Evolutionary conservation across 1,139 yeast species (phyloP), one percentile per base, ranked within the genome.

Genomic region (Blastobotrys illinoisensis): DNA sequence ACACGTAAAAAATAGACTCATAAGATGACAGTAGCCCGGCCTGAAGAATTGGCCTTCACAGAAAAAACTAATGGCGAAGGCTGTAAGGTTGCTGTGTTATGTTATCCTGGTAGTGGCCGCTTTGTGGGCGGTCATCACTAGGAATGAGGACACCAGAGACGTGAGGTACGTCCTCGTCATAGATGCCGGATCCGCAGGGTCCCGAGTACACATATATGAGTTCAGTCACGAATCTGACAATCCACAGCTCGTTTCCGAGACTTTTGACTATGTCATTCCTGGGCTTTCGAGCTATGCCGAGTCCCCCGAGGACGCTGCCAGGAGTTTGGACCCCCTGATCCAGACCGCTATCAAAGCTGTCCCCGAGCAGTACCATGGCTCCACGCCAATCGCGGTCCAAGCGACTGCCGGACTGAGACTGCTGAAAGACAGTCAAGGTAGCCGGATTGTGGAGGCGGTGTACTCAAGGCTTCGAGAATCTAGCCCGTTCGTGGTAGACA

Each of bases 141-240:
- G 16, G 16, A 32, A 32, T n/a, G 40, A 32, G 16, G 16, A 21
- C 24, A 21, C 21, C 21, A 44, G n/a, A 20, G 56, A 47, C 23
- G 24, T 43, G 9, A 60, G 78, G 60, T 81, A 74, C 58, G 96
- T 89, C 47, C 79, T 89, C 44, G 88, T 90, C 95, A 78, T 90
- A 52, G 97, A 90, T 74, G 97, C 97, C 5, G 97, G 97, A 14
- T 88, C 96, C 5, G 85, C 95, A 7, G 97, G 97, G 20, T 88
- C 96, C n/a, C 80, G 97, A 71, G 85, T 90, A 43, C 97, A 90
- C 69, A 83, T 90, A 40, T 90, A 89, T 70, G 84, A 86, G 63
- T 90, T 90, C 71, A 85, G 88, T 71, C 48, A 54, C 28, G 46
- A 46, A 44, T 80, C 87, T 40, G 86, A 96, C 74, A 49, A 78